Evolutionary conservation across 2,329 filamentous ascomycete genomes (phyloP).

Genomic region (Clarireedia hainanense): DNA sequence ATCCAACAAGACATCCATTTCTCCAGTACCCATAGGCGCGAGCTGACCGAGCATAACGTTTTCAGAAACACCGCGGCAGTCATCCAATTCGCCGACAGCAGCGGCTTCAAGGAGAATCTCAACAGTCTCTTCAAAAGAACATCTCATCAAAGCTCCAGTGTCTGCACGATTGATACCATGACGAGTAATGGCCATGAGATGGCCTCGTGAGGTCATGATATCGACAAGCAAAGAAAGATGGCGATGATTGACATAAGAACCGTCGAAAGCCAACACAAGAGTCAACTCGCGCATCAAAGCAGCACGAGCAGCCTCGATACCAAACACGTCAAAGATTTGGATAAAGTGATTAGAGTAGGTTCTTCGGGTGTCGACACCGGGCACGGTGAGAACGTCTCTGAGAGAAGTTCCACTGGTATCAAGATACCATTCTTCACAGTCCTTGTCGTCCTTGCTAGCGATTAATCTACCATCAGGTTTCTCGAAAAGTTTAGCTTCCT

Average conservation of each 20-base stretch:
- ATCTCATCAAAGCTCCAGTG: conserved; percentile 96
- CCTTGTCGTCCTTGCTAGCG: conserved; percentile 62
- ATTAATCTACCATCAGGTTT: conserved; percentile 64
- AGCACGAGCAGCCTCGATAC: conserved; percentile 87
- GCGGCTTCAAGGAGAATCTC: conserved; percentile 96
- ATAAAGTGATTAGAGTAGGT: conserved; percentile 96
- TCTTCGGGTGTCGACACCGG: conserved; percentile 77
- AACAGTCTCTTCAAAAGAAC: conserved; percentile 98
- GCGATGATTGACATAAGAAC: conserved; percentile 98
- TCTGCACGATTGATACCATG: conserved; percentile 98
- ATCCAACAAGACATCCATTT: conserved; percentile 89
- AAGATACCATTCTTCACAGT: conserved; percentile 88
- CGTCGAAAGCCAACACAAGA: conserved; percentile 92
- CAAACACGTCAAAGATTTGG: conserved; percentile 89
- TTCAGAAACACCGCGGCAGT: conserved; percentile 96
- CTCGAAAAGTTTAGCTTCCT: conserved; percentile 61
- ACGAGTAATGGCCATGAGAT: conserved; percentile 91
- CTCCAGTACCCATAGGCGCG: conserved; percentile 93
- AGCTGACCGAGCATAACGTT: conserved; percentile 98
- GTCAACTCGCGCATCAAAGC: conserved; percentile 84
- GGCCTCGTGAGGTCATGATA: conserved; percentile 94
- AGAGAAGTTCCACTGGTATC: conserved; percentile 90
- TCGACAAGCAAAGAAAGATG: conserved; percentile 93
- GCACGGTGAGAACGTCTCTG: conserved; percentile 73
- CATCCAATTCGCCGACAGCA: conserved; percentile 88